Base-by-base conservation (phyloP, 129 eudicot species). In the Heracleum sosnowskyi region DNA sequence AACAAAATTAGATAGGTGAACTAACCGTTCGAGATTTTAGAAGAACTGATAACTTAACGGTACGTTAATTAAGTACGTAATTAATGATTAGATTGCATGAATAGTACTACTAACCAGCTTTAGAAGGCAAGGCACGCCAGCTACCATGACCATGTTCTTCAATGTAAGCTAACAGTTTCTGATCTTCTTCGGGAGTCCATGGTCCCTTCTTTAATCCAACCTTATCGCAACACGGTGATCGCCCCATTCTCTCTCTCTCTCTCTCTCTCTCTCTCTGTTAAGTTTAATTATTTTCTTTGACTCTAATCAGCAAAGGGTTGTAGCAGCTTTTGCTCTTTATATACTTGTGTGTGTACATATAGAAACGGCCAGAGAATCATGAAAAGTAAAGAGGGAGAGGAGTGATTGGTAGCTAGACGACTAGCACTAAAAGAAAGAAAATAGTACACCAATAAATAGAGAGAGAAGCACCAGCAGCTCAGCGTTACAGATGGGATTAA, bases 131-230 rank as follows among this genome's bases (percentile, higher is more conserved):
- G 66, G 92, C 92, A 34, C 98, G 90, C 98, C 98, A 93, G 83
- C 96, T 93, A 22, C 98, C 98, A 81, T 93, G 93, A 26, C 98
- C 98, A 75, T 93, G 89, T 79, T 93, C 87, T 81, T 93, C 89
- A 49, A 93, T 88, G 74, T 88, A 87, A 82, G 92, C 98, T 53
- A 93, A 77, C 46, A 93, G 96, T 77, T 90, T 93, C 75, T 93
- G 87, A 86, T 93, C 98, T 89, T 93, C 98, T 82, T 93, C 98
- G 51, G 98, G 93, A 35, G 96, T 93, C 98, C 98, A 93, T 39
- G 98, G 98, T 28, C 98, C 98, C 83, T 93, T 93, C 88, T 93
- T 93, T 74, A 93, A 62, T 24, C 98, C 98, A 39, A 87, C 81
- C 79, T 93, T 93, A 63, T 93, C 96, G 45, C 94, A 90, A 29